phyloP scores from a whole-genome alignment of 2,329 filamentous ascomycete genomes.

The Lizonia empirigonia region DNA sequence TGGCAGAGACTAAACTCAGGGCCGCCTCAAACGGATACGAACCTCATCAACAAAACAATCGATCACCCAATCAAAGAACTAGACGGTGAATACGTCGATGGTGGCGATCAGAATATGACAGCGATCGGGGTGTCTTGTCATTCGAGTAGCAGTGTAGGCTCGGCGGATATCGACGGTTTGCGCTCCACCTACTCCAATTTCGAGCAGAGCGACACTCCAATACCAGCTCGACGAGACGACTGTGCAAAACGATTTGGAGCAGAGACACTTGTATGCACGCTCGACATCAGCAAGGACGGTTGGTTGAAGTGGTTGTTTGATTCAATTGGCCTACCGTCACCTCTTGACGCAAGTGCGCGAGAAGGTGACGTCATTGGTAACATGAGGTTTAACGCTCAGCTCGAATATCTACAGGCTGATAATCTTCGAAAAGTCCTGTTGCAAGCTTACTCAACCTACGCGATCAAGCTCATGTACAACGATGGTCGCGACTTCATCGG shows the following conservation, averaged over 20 bases:
- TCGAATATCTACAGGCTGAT: conserved; percentile 5
- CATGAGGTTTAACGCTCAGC: conserved; percentile 4
- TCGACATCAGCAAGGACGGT: neutral
- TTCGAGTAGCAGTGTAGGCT: conserved; percentile 17
- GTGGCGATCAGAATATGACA: conserved; percentile 5
- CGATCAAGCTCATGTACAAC: conserved; percentile 13
- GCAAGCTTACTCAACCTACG: conserved; percentile 8
- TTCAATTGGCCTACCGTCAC: conserved; percentile 8
- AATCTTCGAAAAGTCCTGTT: conserved; percentile 7
- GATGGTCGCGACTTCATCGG: conserved; percentile 11
- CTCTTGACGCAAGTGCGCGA: too few relatives aligned
- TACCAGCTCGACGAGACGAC: neutral
- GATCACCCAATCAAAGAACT: too few relatives aligned
- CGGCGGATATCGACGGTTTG: conserved; percentile 12
- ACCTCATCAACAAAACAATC: too few relatives aligned
- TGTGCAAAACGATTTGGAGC: conserved; percentile 4
- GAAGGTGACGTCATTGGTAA: too few relatives aligned
- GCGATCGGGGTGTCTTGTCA: conserved; percentile 15
- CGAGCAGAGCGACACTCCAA: conserved; percentile 12
- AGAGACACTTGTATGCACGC: neutral
- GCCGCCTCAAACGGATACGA: too few relatives aligned
- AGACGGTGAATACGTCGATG: neutral
- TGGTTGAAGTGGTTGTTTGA: neutral
- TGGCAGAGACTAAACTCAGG: too few relatives aligned
- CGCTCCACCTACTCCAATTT: conserved; percentile 15